Evolutionary conservation across 2,329 filamentous ascomycete genomes (phyloP).

Genomic region (Akanthomyces uredinophilus): DNA sequence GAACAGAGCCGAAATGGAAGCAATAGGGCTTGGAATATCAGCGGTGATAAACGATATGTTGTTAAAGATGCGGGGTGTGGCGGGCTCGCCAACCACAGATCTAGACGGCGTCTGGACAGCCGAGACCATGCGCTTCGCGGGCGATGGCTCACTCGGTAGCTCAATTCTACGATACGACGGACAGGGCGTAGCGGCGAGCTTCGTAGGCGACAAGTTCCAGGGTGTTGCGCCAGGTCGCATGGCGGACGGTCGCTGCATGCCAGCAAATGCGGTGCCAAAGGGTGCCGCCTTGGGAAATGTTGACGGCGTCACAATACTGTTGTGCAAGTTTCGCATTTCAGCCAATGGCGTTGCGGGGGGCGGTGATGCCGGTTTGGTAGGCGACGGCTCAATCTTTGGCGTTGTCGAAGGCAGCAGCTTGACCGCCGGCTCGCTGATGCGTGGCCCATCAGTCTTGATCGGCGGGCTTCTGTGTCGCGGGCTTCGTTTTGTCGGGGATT

Average conservation of each 20-base stretch:
- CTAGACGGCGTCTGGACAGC: neutral
- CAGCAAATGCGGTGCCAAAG: constrained; percentile 7
- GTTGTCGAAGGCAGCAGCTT: constrained; percentile 24
- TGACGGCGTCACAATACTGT: neutral
- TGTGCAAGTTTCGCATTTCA: constrained; percentile 1
- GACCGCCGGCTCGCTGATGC: constrained; percentile 26
- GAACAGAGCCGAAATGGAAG: constrained; percentile 5
- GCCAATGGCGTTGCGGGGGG: constrained; percentile 24
- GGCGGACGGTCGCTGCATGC: constrained; percentile 6
- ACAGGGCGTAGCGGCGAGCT: constrained; percentile 5
- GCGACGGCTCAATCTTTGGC: constrained; percentile 25
- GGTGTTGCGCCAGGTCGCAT: neutral
- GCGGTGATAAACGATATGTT: neutral
- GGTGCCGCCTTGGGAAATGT: constrained; percentile 6
- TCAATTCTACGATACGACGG: neutral
- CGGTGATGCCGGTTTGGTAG: constrained; percentile 25
- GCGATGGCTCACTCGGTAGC: neutral
- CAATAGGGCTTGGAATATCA: constrained; percentile 5
- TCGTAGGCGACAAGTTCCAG: neutral
- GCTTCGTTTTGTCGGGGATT: constrained; percentile 29
- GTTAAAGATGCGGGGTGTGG: constrained; percentile 7
- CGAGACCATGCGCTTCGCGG: neutral
- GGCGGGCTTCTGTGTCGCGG: constrained; percentile 23
- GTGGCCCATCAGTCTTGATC: constrained; percentile 22
- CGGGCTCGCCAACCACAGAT: neutral